Percentiles rank a stretch among this genome's conserved stretches.
Conservation (phyloP, 352 stramenopile species). For the Phytophthora palmivora region DNA sequence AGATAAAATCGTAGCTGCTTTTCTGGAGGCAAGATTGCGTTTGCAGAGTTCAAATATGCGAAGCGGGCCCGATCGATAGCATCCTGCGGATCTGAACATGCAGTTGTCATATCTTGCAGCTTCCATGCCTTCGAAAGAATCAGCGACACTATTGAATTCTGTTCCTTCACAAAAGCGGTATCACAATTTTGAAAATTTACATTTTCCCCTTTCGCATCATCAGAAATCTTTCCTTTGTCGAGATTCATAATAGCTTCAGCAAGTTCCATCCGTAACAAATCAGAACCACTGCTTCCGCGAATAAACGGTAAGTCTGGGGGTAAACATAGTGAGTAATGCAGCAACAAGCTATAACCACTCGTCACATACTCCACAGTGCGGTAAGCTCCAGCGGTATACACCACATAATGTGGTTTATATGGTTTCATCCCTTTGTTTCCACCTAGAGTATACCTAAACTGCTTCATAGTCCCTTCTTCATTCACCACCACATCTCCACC, state of each 20-base stretch:
- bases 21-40: constrained; percentile 3
- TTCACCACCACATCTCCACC: constrained; percentile 19
- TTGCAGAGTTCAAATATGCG: constrained; percentile 4
- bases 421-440: constrained; percentile 3
- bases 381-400: constrained; percentile 14
- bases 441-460: constrained; percentile 13
- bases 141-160: constrained; percentile 5
- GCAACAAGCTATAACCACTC: constrained; percentile 15
- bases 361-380: constrained; percentile 15
- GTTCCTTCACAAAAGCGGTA: background rate
- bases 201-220: constrained; percentile 3
- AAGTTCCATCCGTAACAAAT: constrained; percentile 12
- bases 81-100: background rate
- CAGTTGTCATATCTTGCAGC: constrained; percentile 3
- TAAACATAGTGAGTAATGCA: constrained; percentile 21
- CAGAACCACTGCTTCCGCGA: constrained; percentile 2
- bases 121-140: constrained; percentile 4
- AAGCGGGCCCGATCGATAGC: constrained; percentile 8
- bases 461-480: constrained; percentile 5
- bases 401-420: constrained; percentile 17
- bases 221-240: no score
- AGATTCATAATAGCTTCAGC: constrained; percentile 7
- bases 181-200: background rate
- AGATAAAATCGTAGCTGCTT: constrained; percentile 20
- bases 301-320: constrained; percentile 10